Evolutionary conservation across 1,284 basidiomycete genomes (phyloP), one percentile per base, ranked within the genome.

Genomic region (Sanghuangporus sanghuang): DNA sequence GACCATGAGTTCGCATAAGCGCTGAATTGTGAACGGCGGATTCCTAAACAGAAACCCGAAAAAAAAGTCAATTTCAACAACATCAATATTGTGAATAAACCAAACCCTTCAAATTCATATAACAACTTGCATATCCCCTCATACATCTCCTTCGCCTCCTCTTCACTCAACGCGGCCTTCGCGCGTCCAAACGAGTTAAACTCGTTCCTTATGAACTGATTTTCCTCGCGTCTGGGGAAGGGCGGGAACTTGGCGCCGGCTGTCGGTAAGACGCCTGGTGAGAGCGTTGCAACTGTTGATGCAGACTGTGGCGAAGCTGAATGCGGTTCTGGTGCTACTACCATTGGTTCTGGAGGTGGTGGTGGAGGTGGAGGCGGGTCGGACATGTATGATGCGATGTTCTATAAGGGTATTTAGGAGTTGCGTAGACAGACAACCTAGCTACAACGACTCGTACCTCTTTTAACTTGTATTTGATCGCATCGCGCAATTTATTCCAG

Each of bases 21-120:
- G 87, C 74, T 98, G 95, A 59, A 97, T 89, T 3, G 95, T 96
- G 75, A 97, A 98, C 2, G 95, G 95, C 0, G 93, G 85, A 61
- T 85, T 85, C 57, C 84, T 85, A 66, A 53, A 16, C 7, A n/a
- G n/a, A n/a, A 42, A 46, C 23, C 23, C 23, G 23, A 23, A 23
- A 23, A 23, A 23, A 23, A 23, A 23, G 1, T 23, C 23, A 23
- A 2, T 23, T 23, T 23, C 23, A 23, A 23, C 23, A 23, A 23
- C 23, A 23, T 23, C 23, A 23, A 23, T 23, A 23, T 23, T 23
- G 23, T 23, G 23, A 23, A 23, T 23, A 23, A 23, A 23, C 23
- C 23, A 59, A 68, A 92, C 91, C 81, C 81, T 40, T 91, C 88
- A 67, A 95, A 90, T n/a, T 85, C 84, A 68, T 94, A 86, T 16